Evolutionary conservation across 306 rosid species (phyloP).

Genomic region (Vigna mungo): DNA sequence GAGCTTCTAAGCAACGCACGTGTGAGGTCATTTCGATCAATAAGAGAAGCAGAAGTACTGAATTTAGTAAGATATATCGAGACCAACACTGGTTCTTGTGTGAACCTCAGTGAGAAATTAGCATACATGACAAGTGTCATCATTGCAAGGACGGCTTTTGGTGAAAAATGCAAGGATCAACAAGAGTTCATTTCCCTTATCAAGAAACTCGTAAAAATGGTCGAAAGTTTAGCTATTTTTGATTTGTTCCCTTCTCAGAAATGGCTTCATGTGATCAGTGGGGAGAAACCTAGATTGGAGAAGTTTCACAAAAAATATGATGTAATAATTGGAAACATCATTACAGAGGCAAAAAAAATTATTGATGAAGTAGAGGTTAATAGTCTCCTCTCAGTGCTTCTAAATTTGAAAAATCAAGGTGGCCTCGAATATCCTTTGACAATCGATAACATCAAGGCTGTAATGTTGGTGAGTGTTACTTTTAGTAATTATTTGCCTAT

Average conservation of each 20-base stretch:
- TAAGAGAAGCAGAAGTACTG: not conserved
- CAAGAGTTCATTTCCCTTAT: not conserved
- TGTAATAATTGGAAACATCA: not conserved
- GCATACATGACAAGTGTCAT: not conserved
- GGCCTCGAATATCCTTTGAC: not conserved
- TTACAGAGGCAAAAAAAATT: not conserved
- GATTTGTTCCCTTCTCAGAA: not conserved
- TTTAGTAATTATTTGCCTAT: not conserved
- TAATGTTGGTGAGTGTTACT: not conserved
- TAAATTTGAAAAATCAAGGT: conserved; percentile 4
- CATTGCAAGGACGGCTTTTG: conserved; percentile 1
- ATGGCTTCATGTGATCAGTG: conserved; percentile 9
- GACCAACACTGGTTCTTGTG: not conserved
- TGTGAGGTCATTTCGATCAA: not conserved
- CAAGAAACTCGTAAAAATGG: not conserved
- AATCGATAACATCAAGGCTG: conserved; percentile 10
- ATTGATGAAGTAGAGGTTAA: not conserved
- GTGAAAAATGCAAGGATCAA: conserved; percentile 5
- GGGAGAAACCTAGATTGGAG: not conserved
- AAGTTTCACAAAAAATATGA: not conserved
- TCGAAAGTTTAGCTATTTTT: not conserved
- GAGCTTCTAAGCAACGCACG: not conserved
- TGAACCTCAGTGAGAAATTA: conserved; percentile 1
- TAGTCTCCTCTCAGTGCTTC: conserved; percentile 4
- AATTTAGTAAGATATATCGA: not conserved